Evolutionary conservation across 2,329 filamentous ascomycete species (phyloP).

Genomic region (Xylariaceae sp.): DNA sequence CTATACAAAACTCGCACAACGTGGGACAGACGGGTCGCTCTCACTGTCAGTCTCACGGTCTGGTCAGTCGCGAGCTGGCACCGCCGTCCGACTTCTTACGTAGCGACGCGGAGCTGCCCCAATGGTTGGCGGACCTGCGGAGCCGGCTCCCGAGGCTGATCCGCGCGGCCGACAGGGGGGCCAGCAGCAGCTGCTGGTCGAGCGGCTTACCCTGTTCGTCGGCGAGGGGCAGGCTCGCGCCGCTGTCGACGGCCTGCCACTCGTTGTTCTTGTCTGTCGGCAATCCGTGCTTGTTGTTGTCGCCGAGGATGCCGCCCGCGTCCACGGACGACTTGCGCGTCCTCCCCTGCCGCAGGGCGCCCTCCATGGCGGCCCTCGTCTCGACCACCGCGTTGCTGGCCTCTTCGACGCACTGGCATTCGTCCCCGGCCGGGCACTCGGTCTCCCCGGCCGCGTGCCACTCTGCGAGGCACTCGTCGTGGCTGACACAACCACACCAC

Average conservation of each 20-base stretch:
- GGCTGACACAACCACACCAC: constrained; percentile 54
- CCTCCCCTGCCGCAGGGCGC: constrained; percentile 31
- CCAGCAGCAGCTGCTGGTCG: constrained; percentile 13
- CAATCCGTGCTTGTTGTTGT: constrained; percentile 7
- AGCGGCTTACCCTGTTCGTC: constrained; percentile 23
- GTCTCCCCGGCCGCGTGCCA: constrained; percentile 51
- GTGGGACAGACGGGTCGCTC: too few relatives aligned
- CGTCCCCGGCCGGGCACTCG: constrained; percentile 55
- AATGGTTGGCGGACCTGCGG: constrained; percentile 39
- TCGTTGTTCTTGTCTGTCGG: constrained; percentile 25
- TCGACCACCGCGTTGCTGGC: constrained; percentile 51
- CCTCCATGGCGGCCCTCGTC: constrained; percentile 51
- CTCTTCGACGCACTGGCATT: constrained; percentile 54
- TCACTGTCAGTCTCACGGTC: too few relatives aligned
- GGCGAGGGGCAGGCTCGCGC: constrained; percentile 16
- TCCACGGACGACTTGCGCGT: constrained; percentile 18
- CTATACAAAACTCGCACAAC: too few relatives aligned
- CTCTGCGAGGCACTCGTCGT: constrained; percentile 50
- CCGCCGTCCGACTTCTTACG: constrained; percentile 23
- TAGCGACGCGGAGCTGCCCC: constrained; percentile 37
- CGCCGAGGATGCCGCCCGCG: constrained; percentile 4
- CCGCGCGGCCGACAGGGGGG: constrained; percentile 33
- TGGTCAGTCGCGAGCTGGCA: constrained; percentile 10
- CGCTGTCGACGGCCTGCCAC: constrained; percentile 29
- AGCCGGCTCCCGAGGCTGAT: constrained; percentile 44